Base-by-base conservation (phyloP, 768 basidiomycete species). In the Lactifluus subvellereus region DNA sequence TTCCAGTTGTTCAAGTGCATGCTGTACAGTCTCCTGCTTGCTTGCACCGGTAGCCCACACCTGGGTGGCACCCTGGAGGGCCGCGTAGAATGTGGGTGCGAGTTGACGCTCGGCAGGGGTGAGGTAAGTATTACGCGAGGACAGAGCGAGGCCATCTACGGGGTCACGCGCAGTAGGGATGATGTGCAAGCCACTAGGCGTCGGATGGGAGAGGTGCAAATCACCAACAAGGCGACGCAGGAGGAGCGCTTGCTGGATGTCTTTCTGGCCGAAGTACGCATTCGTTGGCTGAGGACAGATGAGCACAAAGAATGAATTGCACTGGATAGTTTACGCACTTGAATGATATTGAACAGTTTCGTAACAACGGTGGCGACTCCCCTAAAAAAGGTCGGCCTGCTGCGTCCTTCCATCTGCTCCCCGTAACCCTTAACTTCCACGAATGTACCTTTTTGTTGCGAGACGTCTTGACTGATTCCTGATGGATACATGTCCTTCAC, bases 201-300 rank as follows among this genome's bases (percentile, higher is more conserved):
- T 77, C 0, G 97, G 97, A 71, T 91, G 81, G 6, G 88, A 76
- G n/a, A 94, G 73, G 10, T 96, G 82, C 6, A 97, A 78, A 73
- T 99, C 97, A 33, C 80, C 77, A 57, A 82, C 81, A 74, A 98
- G 78, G 4, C 86, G 84, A 38, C 88, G 87, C 37, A 98, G 79
- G 50, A 99, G 75, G 16, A 98, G 77, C 0, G 90, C 93, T 72
- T 99, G 97, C 71, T 99, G 97, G 58, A 99, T 97, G 72, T 98
- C 96, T 72, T 98, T 98, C 74, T 98, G 95, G 1, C 97, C 96
- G 66, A 99, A 97, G 74, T 98, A 98, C 22, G 90, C 86, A 66
- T 87, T 84, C 50, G 90, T 91, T 6, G 96, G 96, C 94, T 96
- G 72, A 37, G 20, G 50, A 32, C 20, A 49, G 30, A 63, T 68